Percentiles rank a stretch among this genome's conserved stretches.
Evolutionary conservation across 345 rosid species (phyloP).

Genomic region (Camelina sativa): DNA sequence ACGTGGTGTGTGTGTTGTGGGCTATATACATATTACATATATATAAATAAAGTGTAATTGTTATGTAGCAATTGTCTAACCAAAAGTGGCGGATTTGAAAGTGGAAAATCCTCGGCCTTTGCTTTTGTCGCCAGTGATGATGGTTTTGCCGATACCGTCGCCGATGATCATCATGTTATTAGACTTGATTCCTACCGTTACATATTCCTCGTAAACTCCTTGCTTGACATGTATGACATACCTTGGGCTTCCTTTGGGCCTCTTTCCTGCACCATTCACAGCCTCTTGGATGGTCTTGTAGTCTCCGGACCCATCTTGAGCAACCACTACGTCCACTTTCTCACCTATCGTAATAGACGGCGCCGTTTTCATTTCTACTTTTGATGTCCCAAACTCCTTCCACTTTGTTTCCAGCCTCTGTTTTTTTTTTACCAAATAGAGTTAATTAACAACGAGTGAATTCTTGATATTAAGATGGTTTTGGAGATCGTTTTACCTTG

Average conservation of each 20-base stretch:
- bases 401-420: slow-evolving; percentile 12
- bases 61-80: not conserved
- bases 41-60: not conserved
- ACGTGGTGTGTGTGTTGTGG: not conserved
- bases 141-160: slow-evolving; percentile 59
- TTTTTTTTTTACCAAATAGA: slow-evolving; percentile 23
- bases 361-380: slow-evolving; percentile 42
- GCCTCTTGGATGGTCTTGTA: slow-evolving; percentile 63
- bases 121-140: slow-evolving; percentile 63
- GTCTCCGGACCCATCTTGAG: slow-evolving; percentile 63
- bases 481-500: slow-evolving; percentile 33
- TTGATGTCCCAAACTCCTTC: slow-evolving; percentile 15
- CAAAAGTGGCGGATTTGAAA: slow-evolving; percentile 67
- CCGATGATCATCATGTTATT: slow-evolving; percentile 67
- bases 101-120: slow-evolving; percentile 67
- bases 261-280: slow-evolving; percentile 54
- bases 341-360: not conserved
- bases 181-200: slow-evolving; percentile 54
- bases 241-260: slow-evolving; percentile 48
- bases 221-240: slow-evolving; percentile 64
- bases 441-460: not conserved
- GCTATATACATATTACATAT: too few species aligned
- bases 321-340: slow-evolving; percentile 57
- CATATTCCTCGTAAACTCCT: slow-evolving; percentile 75
- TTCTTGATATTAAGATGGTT: not conserved